Evolutionary conservation across 164 flowering plant genomes (phyloP).

Genomic region (Nelumbo lutea): DNA sequence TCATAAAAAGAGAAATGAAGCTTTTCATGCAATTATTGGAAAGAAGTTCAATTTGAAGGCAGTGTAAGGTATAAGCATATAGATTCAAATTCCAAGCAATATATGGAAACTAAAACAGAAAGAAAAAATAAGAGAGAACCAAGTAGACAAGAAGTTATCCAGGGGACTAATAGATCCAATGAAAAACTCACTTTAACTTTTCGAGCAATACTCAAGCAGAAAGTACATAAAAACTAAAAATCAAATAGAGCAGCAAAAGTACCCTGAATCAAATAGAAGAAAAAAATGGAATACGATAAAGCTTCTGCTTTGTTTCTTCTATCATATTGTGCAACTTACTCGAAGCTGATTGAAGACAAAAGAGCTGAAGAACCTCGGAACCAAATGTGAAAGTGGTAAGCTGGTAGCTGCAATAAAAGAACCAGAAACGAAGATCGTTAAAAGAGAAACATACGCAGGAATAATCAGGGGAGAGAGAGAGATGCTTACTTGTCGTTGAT

Average conservation of each 20-base stretch:
- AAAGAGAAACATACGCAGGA: not conserved
- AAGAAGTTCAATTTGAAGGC: not conserved
- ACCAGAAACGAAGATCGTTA: not conserved
- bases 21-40: not conserved
- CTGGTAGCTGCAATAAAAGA: constrained; percentile 59
- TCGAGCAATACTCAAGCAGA: not conserved
- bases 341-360: constrained; percentile 83
- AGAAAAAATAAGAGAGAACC: not conserved
- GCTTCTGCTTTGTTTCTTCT: not conserved
- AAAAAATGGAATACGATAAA: too few species aligned
- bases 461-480: not conserved
- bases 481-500: constrained; percentile 57
- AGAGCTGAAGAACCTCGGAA: constrained; percentile 63
- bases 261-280: too few species aligned
- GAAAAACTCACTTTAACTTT: not conserved
- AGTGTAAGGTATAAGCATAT: not conserved
- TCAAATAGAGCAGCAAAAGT: not conserved
- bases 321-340: constrained; percentile 37
- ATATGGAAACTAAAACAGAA: not conserved
- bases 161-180: not conserved
- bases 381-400: constrained; percentile 79
- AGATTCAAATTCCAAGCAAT: not conserved
- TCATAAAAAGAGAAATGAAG: not conserved
- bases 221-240: not conserved
- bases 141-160: not conserved